Conservation (phyloP, 1,284 basidiomycete species). For the Leucocoprinus gongylophorus region DNA sequence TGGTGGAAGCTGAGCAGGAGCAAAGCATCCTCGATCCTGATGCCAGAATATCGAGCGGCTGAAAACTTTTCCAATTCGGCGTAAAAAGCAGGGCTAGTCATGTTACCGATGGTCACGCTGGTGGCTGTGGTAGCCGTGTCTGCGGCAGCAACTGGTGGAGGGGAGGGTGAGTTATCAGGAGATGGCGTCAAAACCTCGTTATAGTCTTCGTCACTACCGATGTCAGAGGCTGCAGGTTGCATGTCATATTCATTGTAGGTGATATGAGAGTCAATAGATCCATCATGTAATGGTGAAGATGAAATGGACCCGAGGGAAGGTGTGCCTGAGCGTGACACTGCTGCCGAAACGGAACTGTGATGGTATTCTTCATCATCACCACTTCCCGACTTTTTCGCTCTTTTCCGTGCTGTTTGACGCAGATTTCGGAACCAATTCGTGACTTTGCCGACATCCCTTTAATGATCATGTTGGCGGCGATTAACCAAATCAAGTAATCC, state of each 20-base stretch:
- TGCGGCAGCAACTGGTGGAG: slow-evolving; percentile 20
- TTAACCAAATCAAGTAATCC: slow-evolving; percentile 13
- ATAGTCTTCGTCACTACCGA: slow-evolving; percentile 58
- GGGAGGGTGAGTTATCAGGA: slow-evolving; percentile 49
- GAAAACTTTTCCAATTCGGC: slow-evolving; percentile 41
- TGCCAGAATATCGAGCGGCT: slow-evolving; percentile 31
- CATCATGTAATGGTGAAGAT: slow-evolving; percentile 15
- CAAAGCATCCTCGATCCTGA: slow-evolving; percentile 51
- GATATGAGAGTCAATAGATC: slow-evolving; percentile 19
- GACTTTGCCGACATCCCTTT: slow-evolving; percentile 71
- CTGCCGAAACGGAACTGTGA: slow-evolving; percentile 28
- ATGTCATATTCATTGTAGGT: slow-evolving; percentile 43
- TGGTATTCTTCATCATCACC: slow-evolving; percentile 40
- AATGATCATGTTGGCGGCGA: slow-evolving; percentile 15
- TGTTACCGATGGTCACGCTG: slow-evolving; percentile 21
- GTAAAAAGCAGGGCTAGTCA: slow-evolving; percentile 24
- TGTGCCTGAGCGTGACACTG: slow-evolving; percentile 42
- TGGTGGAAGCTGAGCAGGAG: slow-evolving; percentile 65
- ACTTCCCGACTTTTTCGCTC: slow-evolving; percentile 41
- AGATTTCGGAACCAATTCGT: slow-evolving; percentile 84
- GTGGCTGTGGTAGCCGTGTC: slow-evolving; percentile 1
- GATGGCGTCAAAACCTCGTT: slow-evolving; percentile 68
- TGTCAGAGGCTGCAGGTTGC: slow-evolving; percentile 38
- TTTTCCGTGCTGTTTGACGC: slow-evolving; percentile 64
- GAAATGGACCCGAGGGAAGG: slow-evolving; percentile 42